Conservation (phyloP, 495 filamentous ascomycete species). For the Aspergillus homomorphus region DNA sequence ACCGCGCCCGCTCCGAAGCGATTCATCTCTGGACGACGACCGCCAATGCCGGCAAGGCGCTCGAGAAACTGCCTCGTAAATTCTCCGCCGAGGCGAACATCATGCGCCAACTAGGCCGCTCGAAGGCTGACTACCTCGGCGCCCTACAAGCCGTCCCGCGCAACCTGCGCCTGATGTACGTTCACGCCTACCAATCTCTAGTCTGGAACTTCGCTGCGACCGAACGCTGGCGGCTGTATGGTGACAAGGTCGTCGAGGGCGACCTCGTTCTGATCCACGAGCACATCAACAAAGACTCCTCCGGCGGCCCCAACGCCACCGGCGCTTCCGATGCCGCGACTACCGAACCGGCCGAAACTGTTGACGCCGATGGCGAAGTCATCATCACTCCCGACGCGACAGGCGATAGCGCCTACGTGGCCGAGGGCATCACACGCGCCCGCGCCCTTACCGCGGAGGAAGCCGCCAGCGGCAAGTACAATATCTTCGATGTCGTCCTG, state of each 20-base stretch:
- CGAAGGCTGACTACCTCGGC: slow-evolving; percentile 65
- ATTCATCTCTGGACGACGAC: slow-evolving; percentile 67
- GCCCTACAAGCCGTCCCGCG: slow-evolving; percentile 74
- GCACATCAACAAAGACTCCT: slow-evolving; percentile 42
- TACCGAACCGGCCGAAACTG: slow-evolving; percentile 10
- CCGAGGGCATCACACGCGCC: slow-evolving; percentile 66
- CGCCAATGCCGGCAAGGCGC: slow-evolving; percentile 51
- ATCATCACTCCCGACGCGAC: slow-evolving; percentile 54
- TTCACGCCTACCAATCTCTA: slow-evolving; percentile 91
- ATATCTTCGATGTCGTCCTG: slow-evolving; percentile 87
- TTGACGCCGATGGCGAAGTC: slow-evolving; percentile 69
- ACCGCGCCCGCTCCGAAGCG: slow-evolving; percentile 69
- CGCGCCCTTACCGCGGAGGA: slow-evolving; percentile 72
- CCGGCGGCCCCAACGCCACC: slow-evolving; percentile 1
- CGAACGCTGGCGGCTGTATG: slow-evolving; percentile 72
- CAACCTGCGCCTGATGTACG: slow-evolving; percentile 85
- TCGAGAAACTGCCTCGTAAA: slow-evolving; percentile 69
- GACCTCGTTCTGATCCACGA: slow-evolving; percentile 76
- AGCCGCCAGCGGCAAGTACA: slow-evolving; percentile 71
- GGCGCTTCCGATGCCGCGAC: slow-evolving; percentile 15
- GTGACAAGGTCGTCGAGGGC: slow-evolving; percentile 69
- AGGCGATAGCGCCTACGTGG: slow-evolving; percentile 51
- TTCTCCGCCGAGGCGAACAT: slow-evolving; percentile 76
- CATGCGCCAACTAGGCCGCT: slow-evolving; percentile 65
- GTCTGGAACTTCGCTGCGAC: slow-evolving; percentile 87